A percentile compares a stretch with the other conserved stretches of the same genome.
Conservation (phyloP, 148 eudicot species). For the Nyssa sinensis region DNA sequence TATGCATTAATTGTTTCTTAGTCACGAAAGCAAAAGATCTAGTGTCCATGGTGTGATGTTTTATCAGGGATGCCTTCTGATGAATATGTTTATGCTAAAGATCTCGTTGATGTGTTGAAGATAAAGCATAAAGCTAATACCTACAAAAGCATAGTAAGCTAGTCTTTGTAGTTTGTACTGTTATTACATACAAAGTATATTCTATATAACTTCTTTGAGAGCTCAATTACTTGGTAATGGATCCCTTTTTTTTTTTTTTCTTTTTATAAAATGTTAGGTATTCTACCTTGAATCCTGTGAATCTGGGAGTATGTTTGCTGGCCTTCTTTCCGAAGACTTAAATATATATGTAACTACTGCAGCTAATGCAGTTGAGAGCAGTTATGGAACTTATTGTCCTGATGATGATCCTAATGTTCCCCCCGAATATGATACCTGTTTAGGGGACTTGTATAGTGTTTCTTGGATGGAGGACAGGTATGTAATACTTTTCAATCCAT, state of each 20-base stretch:
- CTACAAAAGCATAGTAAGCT: conserved; percentile 51
- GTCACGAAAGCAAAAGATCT: too few relatives aligned
- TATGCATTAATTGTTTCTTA: neutral
- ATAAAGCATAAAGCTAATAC: conserved; percentile 36
- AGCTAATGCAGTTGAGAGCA: conserved; percentile 48
- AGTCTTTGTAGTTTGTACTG: too few relatives aligned
- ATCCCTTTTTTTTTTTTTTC: too few relatives aligned
- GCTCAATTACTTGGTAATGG: too few relatives aligned
- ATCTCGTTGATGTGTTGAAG: conserved; percentile 37
- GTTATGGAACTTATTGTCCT: conserved; percentile 52
- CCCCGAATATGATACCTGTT: too few relatives aligned
- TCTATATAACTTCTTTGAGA: neutral
- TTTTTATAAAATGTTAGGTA: conserved; percentile 37
- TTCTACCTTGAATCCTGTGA: conserved; percentile 50
- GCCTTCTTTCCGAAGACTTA: conserved; percentile 48
- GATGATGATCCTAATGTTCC: conserved; percentile 43
- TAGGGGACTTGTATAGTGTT: conserved; percentile 49
- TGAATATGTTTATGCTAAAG: conserved; percentile 38
- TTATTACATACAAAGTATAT: neutral
- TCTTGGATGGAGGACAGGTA: conserved; percentile 62
- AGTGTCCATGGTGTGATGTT: too few relatives aligned
- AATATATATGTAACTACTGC: conserved; percentile 49
- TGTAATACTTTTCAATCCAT: too few relatives aligned
- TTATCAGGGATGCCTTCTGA: conserved; percentile 45
- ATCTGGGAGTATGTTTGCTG: conserved; percentile 50